These are phyloP conservation scores for Trichoderma erinaceum DNA, from an alignment of 495 filamentous ascomycete genomes.

Conservation along the genomic window DNA sequence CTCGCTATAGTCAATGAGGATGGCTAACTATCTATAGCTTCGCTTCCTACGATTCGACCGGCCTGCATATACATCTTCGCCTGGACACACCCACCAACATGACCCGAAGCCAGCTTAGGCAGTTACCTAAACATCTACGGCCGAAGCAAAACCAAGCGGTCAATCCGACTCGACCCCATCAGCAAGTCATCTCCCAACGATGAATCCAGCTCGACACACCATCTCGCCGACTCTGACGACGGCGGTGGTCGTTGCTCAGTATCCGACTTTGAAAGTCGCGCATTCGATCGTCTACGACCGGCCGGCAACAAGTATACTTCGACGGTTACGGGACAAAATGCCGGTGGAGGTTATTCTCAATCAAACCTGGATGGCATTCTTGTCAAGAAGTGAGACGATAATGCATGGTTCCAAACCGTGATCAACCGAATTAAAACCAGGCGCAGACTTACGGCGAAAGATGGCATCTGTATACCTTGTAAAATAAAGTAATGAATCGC, in stretches of 20 bases:
- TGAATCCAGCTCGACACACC: constrained; percentile 16
- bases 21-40: constrained; percentile 15
- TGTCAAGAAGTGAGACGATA: constrained; percentile 11
- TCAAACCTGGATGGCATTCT: constrained; percentile 15
- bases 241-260: constrained; percentile 15
- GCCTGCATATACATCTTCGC: constrained; percentile 15
- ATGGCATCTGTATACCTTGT: constrained; percentile 7
- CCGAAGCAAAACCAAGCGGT: constrained; percentile 14
- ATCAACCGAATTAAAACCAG: constrained; percentile 9
- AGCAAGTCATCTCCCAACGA: constrained; percentile 14
- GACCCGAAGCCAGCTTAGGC: constrained; percentile 11
- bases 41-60: constrained; percentile 15
- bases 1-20: constrained; percentile 12
- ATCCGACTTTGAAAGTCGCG: constrained; percentile 16
- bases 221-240: constrained; percentile 15
- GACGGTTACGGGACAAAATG: constrained; percentile 14
- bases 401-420: constrained; percentile 6
- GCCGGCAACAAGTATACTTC: constrained; percentile 16
- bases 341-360: constrained; percentile 6
- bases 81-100: constrained; percentile 14
- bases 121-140: constrained; percentile 8
- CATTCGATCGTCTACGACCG: constrained; percentile 9
- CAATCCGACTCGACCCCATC: constrained; percentile 13
- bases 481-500: constrained; percentile 9
- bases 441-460: neutral